Conservation (phyloP, 2,329 filamentous ascomycete genomes). For the Phoma sp. region DNA sequence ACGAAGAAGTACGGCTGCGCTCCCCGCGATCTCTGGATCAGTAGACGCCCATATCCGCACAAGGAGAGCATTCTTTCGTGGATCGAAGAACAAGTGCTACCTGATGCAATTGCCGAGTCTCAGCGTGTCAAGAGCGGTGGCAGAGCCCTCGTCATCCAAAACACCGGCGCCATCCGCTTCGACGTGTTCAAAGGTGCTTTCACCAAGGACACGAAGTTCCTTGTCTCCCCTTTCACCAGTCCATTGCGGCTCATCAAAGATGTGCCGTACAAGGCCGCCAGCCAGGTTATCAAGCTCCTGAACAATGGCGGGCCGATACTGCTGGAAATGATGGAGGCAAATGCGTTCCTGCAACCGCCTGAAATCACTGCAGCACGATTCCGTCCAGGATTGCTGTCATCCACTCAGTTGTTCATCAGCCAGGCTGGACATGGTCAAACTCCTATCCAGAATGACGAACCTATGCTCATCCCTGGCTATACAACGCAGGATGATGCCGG, state of each 20-base stretch:
- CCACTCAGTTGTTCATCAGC: not conserved
- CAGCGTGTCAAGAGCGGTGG: constrained; percentile 56
- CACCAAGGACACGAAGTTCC: constrained; percentile 84
- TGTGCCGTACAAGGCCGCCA: constrained; percentile 79
- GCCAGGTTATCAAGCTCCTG: constrained; percentile 67
- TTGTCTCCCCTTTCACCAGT: constrained; percentile 87
- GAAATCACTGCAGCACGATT: constrained; percentile 50
- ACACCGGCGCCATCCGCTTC: constrained; percentile 92
- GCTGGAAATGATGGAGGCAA: constrained; percentile 37
- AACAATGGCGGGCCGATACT: constrained; percentile 65
- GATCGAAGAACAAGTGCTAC: constrained; percentile 78
- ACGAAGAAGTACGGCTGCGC: constrained; percentile 84
- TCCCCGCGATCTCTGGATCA: constrained; percentile 82
- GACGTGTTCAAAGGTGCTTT: constrained; percentile 94
- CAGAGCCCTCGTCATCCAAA: constrained; percentile 77
- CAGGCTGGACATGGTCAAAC: constrained; percentile 8
- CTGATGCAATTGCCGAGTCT: constrained; percentile 64
- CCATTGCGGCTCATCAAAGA: constrained; percentile 78
- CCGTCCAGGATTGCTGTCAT: constrained; percentile 13
- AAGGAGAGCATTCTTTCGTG: constrained; percentile 81
- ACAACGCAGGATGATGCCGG: constrained; percentile 88
- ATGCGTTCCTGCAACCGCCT: constrained; percentile 53
- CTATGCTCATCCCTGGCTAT: constrained; percentile 74
- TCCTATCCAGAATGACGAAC: constrained; percentile 9
- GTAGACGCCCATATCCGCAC: constrained; percentile 75